phyloP scores from a whole-genome alignment of 2,329 filamentous ascomycete species.

The Drechslerella stenobrocha region DNA sequence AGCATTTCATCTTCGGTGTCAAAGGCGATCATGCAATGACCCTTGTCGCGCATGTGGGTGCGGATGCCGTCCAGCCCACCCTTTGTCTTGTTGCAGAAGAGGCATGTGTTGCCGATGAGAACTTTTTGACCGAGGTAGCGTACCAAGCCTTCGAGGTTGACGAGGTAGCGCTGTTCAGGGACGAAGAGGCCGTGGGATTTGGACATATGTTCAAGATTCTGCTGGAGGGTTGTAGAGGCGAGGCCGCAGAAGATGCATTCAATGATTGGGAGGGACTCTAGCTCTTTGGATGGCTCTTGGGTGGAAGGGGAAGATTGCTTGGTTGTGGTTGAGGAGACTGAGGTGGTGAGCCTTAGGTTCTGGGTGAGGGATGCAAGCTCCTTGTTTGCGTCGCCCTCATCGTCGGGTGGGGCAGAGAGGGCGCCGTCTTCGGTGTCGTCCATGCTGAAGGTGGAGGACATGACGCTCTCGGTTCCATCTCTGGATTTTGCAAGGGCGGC shows the following conservation, averaged over 20 bases:
- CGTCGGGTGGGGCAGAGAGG: slow-evolving; percentile 53
- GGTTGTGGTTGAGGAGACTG: background rate
- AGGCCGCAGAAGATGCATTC: slow-evolving; percentile 90
- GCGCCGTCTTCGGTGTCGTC: slow-evolving; percentile 68
- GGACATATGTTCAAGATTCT: slow-evolving; percentile 87
- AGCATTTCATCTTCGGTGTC: slow-evolving; percentile 85
- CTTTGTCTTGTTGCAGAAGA: slow-evolving; percentile 84
- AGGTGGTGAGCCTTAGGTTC: slow-evolving; percentile 64
- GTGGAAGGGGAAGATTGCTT: slow-evolving; percentile 9
- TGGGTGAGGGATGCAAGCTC: slow-evolving; percentile 79
- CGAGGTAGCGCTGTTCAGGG: slow-evolving; percentile 81
- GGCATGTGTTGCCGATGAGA: slow-evolving; percentile 76
- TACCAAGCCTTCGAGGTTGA: slow-evolving; percentile 79
- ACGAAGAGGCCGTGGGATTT: slow-evolving; percentile 94
- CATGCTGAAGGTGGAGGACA: slow-evolving; percentile 88
- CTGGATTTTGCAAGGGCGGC: slow-evolving; percentile 58
- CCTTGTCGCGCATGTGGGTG: slow-evolving; percentile 95
- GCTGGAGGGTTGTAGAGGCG: slow-evolving; percentile 71
- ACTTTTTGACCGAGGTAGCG: slow-evolving; percentile 78
- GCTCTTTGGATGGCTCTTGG: slow-evolving; percentile 43
- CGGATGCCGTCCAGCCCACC: slow-evolving; percentile 78
- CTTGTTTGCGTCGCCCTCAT: slow-evolving; percentile 64
- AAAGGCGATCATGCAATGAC: slow-evolving; percentile 96
- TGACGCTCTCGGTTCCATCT: slow-evolving; percentile 75
- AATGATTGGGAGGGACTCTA: slow-evolving; percentile 40